Conservation (phyloP, 1,284 basidiomycete species). For the Ustilago loliicola region DNA sequence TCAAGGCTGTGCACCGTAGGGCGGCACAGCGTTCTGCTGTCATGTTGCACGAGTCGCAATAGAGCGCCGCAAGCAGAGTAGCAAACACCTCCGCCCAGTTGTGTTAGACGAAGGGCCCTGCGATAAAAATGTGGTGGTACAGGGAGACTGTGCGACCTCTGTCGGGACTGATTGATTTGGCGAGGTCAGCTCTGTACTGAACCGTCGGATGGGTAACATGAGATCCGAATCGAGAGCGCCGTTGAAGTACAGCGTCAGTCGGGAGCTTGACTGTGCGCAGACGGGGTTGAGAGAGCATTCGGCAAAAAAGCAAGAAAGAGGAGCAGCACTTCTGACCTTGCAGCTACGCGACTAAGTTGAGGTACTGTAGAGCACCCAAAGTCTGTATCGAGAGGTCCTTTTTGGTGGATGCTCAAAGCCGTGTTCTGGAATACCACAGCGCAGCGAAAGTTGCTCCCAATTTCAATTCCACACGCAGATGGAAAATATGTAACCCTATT, state of each 20-base stretch:
- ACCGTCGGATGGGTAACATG: conserved; percentile 13
- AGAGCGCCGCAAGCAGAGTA: background rate
- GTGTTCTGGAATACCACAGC: conserved; percentile 16
- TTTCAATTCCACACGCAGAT: background rate
- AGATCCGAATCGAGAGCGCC: background rate
- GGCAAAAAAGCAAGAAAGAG: background rate
- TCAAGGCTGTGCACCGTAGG: conserved; percentile 2
- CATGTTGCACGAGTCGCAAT: background rate
- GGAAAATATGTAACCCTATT: conserved; percentile 2
- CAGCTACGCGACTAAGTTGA: conserved; percentile 10
- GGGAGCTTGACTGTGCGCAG: background rate
- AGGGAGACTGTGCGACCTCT: background rate
- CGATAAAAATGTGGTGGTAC: background rate
- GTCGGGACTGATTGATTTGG: background rate
- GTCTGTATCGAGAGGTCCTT: no score
- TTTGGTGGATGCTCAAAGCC: background rate
- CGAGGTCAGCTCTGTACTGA: conserved; percentile 4
- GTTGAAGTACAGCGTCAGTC: background rate
- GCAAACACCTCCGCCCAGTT: background rate
- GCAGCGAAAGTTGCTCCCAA: conserved; percentile 1
- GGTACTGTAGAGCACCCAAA: no score
- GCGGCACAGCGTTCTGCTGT: background rate
- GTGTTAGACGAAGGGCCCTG: background rate
- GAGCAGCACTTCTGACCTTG: conserved; percentile 12
- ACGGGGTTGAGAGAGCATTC: background rate